Evolutionary conservation across 306 rosid genomes (phyloP).

Genomic region (Begonia fuchsioides): DNA sequence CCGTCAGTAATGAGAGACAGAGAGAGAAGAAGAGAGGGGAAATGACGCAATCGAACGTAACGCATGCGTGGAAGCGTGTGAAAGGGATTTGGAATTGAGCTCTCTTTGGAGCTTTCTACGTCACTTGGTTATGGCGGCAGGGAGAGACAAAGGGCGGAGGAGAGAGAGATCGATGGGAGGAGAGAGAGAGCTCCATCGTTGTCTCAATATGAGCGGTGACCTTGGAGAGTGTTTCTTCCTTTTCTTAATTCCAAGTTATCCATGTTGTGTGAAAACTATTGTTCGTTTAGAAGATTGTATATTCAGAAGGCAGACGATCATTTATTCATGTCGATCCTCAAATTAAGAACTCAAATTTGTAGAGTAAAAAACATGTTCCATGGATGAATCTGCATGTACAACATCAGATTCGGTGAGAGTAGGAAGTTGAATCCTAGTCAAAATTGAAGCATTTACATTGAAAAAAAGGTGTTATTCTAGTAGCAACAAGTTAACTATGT

Average conservation of each 20-base stretch:
- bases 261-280: too few species aligned
- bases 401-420: background rate
- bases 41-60: constrained; percentile 9
- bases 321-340: too few species aligned
- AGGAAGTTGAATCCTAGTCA: constrained; percentile 11
- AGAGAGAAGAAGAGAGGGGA: background rate
- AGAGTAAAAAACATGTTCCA: too few species aligned
- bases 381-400: too few species aligned
- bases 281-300: too few species aligned
- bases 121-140: constrained; percentile 23
- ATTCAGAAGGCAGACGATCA: too few species aligned
- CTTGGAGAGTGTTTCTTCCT: background rate
- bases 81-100: constrained; percentile 18
- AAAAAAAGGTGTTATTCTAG: background rate
- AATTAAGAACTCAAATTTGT: too few species aligned
- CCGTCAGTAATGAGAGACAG: background rate
- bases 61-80: constrained; percentile 77
- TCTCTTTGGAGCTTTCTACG: constrained; percentile 26
- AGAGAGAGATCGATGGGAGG: background rate
- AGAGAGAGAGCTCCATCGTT: constrained; percentile 40
- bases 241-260: too few species aligned
- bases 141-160: background rate
- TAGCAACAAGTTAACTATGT: background rate
- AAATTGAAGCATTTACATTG: constrained; percentile 25
- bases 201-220: constrained; percentile 35